Evolutionary conservation across 192 early-diverging fungal genomes (phyloP), one percentile per base, ranked within the genome.

Genomic region (Dissophora ornata): DNA sequence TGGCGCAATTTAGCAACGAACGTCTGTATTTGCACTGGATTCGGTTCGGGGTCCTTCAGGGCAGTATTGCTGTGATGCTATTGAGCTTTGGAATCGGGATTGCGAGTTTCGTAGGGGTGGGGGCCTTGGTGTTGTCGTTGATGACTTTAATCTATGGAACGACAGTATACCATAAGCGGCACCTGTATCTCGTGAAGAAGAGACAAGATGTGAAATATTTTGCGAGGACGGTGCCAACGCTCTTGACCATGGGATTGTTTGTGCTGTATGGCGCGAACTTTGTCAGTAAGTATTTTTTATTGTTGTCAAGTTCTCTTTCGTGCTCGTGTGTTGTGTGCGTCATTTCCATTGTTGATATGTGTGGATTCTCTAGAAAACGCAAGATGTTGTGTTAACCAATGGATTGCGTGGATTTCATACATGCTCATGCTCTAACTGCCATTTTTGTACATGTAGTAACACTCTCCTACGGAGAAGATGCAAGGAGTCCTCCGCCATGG

Each of bases 11-110:
- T 55, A 64, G 45, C 13, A 73, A 73, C 29, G 70, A 73, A 42
- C 60, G 70, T 34, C 52, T 73, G 30, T 73, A 73, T 30, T 26
- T 73, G 55, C 70, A 73, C 36, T 73, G 70, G 70, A 63, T 73
- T 38, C 54, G 61, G 3, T 59, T 73, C n/a, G 70, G 70, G 7
- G 53, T 73, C 9, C 21, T 73, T 5, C 61, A 73, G 47, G 48
- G 29, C 21, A 12, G 30, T 10, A 73, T 73, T 50, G 60, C 61
- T 0, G 61, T 73, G 28, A 50, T 44, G 40, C 30, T 73, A 3
- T 24, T 73, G 54, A 73, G 55, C 48, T 73, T 52, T 46, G 60
- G 53, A 7, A 49, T 42, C 13, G 70, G 61, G 0, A 12, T 53
- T 8, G 62, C 70, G 2, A 16, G 53, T 21, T 64, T 40, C 18